Evolutionary conservation across 1,139 yeast species (phyloP), one percentile per base, ranked within the genome.

Genomic region (Yamadazyma triangularis): DNA sequence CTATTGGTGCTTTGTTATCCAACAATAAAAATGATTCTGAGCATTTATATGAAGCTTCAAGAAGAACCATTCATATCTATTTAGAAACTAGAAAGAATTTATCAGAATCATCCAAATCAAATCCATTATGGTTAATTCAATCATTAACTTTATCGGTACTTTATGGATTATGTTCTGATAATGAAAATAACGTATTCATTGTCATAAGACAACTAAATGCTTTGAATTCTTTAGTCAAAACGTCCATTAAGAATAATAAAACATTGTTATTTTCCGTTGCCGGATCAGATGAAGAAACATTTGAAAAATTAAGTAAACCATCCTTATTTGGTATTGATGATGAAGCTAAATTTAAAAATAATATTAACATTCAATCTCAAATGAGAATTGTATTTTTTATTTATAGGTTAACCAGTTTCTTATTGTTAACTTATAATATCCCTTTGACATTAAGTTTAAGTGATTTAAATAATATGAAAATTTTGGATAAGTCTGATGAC

Each of bases 161-260:
- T 16, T 83, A 81, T 55, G 89, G 89, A 0, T 58, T 83, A 16
- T 82, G 82, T 58, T 82, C 85, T 2, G 89, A 82, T 45, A 75
- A 75, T 42, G 70, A 66, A 34, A 72, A 72, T 37, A 77, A 80
- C 41, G 70, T 79, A n/a, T 73, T 71, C 42, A 73, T 80, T 38
- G 80, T 82, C 3, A 73, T 79, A 28, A 67, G 87, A 38, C 93
- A 83, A 49, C 78, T 82, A 25, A 77, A 79, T 53, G 91, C 91
- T 0, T 66, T 83, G 34, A 79, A 81, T 45, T 76, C 85, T 2
- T 63, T 82, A 48, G 74, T 82, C 15, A 79, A 77, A 48, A 73
- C 81, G 0, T 73, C 81, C 1, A 72, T 68, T 27, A 64, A 60
- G 37, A 60, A 56, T 26, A 33, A 39, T 13, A 29, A 28, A 13